Base-by-base conservation (phyloP, 352 stramenopile genomes). In the Pythium biforme region DNA sequence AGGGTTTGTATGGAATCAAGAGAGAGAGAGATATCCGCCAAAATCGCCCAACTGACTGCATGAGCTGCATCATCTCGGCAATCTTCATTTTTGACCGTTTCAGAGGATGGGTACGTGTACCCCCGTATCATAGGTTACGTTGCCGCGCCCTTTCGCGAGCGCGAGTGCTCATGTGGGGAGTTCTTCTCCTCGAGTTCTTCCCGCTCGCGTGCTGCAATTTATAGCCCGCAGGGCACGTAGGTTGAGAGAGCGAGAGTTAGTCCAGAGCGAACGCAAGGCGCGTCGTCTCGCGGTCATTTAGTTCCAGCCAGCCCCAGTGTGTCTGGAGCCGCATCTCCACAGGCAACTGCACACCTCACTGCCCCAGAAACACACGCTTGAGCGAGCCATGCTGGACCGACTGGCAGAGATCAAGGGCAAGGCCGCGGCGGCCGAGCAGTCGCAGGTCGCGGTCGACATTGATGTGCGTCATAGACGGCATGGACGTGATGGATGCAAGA, bases 401-500 rank as follows among this genome's bases (percentile, higher is more conserved):
- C 68, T 92, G 7, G 81, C 81, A 37, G 83, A 92, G 69, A 79
- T 92, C 69, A 89, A 87, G 60, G 79, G 79, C 69, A 79, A 75
- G 47, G 55, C 71, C 6, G 45, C 71, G 9, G 49, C 68, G 6
- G 50, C 68, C 27, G 37, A 58, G 23, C 53, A 53, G 41, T 59
- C 76, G 45, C 54, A 73, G 20, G 77, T 92, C 23, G 75, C 79
- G 12, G 83, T 94, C 50, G 73, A 92, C 64, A 65, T 94, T 34
- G 69, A 89, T 29, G 83, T 90, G 57, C 15, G 76, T 68, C 37
- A 43, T n/a, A n/a, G n/a, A n/a, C 37, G 6, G 37, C 37, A n/a
- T n/a, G 31, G 31, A 11, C 11, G 4, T 26, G 19, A 26, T 26
- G 40, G 7, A 15, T 26, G n/a, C n/a, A n/a, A n/a, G n/a, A n/a